Conservation (phyloP, 202 grass and related monocot genomes). For the Panicum hallii region DNA sequence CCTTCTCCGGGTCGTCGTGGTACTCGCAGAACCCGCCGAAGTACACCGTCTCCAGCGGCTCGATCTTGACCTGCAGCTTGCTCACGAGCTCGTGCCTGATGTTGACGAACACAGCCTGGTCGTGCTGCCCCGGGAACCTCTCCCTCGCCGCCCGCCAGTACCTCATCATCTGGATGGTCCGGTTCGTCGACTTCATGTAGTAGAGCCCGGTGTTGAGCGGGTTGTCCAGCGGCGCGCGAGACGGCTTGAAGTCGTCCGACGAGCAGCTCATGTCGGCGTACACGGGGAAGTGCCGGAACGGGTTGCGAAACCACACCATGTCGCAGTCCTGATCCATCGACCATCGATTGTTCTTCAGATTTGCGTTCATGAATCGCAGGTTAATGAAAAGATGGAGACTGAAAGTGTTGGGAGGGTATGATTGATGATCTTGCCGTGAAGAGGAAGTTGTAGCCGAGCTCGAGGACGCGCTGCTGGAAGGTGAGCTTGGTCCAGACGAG, state of each 20-base stretch:
- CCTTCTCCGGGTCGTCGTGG: slow-evolving; percentile 36
- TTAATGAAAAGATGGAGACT: neutral
- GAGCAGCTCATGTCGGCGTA: slow-evolving; percentile 67
- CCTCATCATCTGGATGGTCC: slow-evolving; percentile 45
- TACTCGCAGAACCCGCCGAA: slow-evolving; percentile 60
- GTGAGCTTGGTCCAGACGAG: slow-evolving; percentile 68
- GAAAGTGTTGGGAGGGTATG: neutral
- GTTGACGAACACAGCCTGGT: slow-evolving; percentile 53
- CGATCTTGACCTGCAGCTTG: slow-evolving; percentile 45
- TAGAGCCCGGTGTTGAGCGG: slow-evolving; percentile 63
- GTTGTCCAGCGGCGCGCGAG: slow-evolving; percentile 27
- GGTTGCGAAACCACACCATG: slow-evolving; percentile 71
- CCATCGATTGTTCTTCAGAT: neutral
- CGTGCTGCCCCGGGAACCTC: slow-evolving; percentile 45
- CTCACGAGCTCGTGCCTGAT: slow-evolving; percentile 54
- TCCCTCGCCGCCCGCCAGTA: slow-evolving; percentile 54
- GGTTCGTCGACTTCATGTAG: slow-evolving; percentile 58
- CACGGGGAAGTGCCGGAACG: slow-evolving; percentile 51
- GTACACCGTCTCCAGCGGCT: slow-evolving; percentile 48
- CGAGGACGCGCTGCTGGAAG: slow-evolving; percentile 57
- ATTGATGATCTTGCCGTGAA: slow-evolving; percentile 52
- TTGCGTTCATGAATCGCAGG: neutral
- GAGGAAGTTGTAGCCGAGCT: slow-evolving; percentile 83
- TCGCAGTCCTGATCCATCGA: slow-evolving; percentile 55
- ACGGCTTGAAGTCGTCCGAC: slow-evolving; percentile 44